These are phyloP conservation scores for Microdochium trichocladiopsis DNA, from an alignment of 2,329 filamentous ascomycete species.

Conservation along the genomic window DNA sequence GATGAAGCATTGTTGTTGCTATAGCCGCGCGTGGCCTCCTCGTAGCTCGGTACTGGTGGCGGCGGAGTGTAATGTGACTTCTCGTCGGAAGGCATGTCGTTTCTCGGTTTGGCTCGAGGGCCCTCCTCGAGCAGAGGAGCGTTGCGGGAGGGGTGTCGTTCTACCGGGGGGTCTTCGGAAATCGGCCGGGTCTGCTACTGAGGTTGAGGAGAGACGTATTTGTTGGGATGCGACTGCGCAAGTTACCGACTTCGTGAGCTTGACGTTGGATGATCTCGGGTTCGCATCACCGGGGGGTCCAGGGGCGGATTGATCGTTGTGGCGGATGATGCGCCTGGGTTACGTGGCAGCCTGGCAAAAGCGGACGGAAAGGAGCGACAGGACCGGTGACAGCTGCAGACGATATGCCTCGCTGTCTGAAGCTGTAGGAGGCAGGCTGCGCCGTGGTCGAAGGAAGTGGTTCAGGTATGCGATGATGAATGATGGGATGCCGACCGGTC, in stretches of 20 bases:
- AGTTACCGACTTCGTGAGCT: background rate
- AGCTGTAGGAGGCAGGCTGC: background rate
- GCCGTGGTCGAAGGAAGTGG: background rate
- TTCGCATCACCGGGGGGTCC: background rate
- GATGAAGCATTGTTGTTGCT: constrained; percentile 22
- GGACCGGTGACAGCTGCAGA: background rate
- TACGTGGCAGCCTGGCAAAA: background rate
- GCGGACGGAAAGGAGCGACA: background rate
- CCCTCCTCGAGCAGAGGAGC: background rate
- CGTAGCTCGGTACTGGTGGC: constrained; percentile 76
- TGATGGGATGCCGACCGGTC: background rate
- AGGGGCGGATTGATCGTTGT: background rate
- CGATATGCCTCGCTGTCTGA: background rate
- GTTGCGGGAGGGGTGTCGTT: background rate
- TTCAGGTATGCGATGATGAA: background rate
- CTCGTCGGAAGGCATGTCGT: constrained; percentile 40
- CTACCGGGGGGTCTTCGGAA: background rate
- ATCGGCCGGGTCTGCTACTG: background rate
- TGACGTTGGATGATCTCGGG: background rate
- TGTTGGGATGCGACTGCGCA: background rate
- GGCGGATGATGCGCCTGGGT: background rate
- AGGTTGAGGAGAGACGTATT: background rate
- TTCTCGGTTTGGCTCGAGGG: constrained; percentile 4
- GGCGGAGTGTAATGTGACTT: constrained; percentile 53
- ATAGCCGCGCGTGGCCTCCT: constrained; percentile 64